Evolutionary conservation across 2,329 filamentous ascomycete species (phyloP).

Genomic region (Venturia asperata): DNA sequence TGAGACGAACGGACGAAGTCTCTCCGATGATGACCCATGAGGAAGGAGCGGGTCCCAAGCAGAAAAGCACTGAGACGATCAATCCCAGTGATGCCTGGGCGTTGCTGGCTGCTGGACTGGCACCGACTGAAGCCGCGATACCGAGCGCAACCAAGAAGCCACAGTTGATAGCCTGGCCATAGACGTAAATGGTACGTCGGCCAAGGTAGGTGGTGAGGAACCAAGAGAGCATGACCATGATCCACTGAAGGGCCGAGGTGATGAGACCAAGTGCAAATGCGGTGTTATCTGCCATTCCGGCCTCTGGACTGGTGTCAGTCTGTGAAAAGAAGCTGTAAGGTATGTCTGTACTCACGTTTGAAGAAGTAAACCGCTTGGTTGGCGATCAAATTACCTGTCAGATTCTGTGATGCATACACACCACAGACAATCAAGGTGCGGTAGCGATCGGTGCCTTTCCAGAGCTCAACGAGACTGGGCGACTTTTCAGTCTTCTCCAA

Average conservation of each 20-base stretch:
- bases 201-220: slow-evolving; percentile 68
- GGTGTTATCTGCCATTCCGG: slow-evolving; percentile 16
- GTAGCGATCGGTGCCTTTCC: slow-evolving; percentile 64
- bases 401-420: slow-evolving; percentile 44
- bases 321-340: slow-evolving; percentile 38
- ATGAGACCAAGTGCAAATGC: slow-evolving; percentile 61
- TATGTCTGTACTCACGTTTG: slow-evolving; percentile 38
- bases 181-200: slow-evolving; percentile 67
- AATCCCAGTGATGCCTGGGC: slow-evolving; percentile 68
- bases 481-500: slow-evolving; percentile 51
- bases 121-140: slow-evolving; percentile 69
- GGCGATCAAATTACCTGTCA: slow-evolving; percentile 41
- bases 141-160: slow-evolving; percentile 73
- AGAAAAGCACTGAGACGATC: slow-evolving; percentile 17
- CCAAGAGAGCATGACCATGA: slow-evolving; percentile 61
- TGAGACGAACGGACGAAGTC: slow-evolving; percentile 70
- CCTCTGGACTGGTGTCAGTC: slow-evolving; percentile 41
- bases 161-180: slow-evolving; percentile 53
- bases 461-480: slow-evolving; percentile 41
- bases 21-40: slow-evolving; percentile 85
- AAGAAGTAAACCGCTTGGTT: slow-evolving; percentile 46
- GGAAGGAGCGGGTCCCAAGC: slow-evolving; percentile 48
- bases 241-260: slow-evolving; percentile 45
- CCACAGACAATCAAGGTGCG: slow-evolving; percentile 66
- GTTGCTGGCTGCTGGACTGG: slow-evolving; percentile 43